Evolutionary conservation across 2,329 filamentous ascomycete genomes (phyloP), one percentile per base, ranked within the genome.

Genomic region (Aspergillus neoniger): DNA sequence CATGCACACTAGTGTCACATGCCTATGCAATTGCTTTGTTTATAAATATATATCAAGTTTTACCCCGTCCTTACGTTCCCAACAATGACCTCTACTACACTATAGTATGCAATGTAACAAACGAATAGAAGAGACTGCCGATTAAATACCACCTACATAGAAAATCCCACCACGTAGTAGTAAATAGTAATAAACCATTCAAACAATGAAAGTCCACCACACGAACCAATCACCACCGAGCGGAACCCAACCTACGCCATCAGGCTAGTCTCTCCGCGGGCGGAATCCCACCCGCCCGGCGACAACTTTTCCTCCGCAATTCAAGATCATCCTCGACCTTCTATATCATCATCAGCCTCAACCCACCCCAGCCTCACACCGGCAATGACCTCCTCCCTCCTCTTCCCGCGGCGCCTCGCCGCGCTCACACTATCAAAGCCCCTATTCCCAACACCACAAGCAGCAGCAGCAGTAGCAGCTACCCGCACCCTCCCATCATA

Each of bases 211-310:
- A 36, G 4, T 2, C 28, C 9, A 10, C 28, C 2, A 2, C 30
- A 36, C 39, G 8, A 17, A 43, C 17, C 39, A 12, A 21, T 44
- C 10, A 21, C 49, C 47, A 55, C 38, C 49, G 12, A 55, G 49
- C 54, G 57, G 55, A 57, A 48, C 12, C 32, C 32, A 36, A 36
- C 32, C 32, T 53, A 55, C 49, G 47, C 47, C 28, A 50, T 30
- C 47, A 28, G 47, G 23, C 47, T 50, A 50, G 47, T 50, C 47
- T 50, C 47, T 50, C 47, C 23, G 44, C 44, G 47, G 47, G 21
- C 38, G 38, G 32, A 30, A 55, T 30, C n/a, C 23, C 39, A 23
- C 52, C 38, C 38, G 25, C 25, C 25, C 25, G 25, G 25, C 25
- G 52, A 55, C n/a, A 43, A 43, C 38, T 43, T 41, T 43, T 43